Evolutionary conservation across 2,329 filamentous ascomycete genomes (phyloP).

Genomic region (Sphaerostilbella broomeana): DNA sequence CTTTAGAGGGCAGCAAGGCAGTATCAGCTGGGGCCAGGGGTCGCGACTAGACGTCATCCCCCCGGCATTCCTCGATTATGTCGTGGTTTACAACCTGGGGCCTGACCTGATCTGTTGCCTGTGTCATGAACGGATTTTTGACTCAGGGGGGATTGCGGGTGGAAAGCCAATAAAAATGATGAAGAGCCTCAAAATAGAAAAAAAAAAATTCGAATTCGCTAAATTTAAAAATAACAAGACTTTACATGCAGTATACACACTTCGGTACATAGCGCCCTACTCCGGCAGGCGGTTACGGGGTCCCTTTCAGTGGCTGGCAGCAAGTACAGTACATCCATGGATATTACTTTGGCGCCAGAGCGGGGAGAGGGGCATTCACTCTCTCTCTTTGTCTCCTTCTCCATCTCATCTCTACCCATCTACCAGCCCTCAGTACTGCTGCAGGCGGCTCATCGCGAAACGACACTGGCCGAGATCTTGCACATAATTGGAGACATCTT

Average conservation of each 20-base stretch:
- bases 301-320: too few relatives aligned
- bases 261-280: not conserved
- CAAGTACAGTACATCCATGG: too few relatives aligned
- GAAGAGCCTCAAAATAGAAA: not conserved
- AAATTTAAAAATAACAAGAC: conserved; percentile 2
- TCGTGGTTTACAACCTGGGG: not conserved
- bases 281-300: not conserved
- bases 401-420: not conserved
- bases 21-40: conserved; percentile 14
- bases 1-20: conserved; percentile 13
- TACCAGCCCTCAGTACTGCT: not conserved
- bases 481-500: not conserved
- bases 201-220: not conserved
- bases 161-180: not conserved
- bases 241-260: not conserved
- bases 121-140: not conserved
- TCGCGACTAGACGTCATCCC: conserved; percentile 10
- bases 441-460: too few relatives aligned
- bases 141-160: conserved; percentile 1
- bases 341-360: conserved; percentile 8
- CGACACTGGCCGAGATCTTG: too few relatives aligned
- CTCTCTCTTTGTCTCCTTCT: too few relatives aligned
- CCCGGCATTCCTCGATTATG: too few relatives aligned
- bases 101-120: not conserved
- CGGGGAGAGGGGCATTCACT: not conserved